These are phyloP conservation scores for Hypoxylon sp. DNA, from an alignment of 2,329 filamentous ascomycete genomes.

Conservation along the genomic window DNA sequence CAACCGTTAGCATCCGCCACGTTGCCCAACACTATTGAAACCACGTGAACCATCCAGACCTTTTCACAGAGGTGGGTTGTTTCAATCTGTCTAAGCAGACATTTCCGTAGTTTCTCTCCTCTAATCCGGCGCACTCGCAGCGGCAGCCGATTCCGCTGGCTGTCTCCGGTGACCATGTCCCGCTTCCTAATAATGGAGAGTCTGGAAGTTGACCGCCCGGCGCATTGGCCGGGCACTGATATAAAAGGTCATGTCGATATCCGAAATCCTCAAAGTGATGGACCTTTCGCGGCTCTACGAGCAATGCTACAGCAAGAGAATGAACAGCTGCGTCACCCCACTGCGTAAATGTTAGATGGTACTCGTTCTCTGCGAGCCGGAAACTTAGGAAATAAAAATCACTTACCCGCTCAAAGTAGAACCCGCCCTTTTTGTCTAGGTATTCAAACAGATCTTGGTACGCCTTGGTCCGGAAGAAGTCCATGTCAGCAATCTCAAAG, in stretches of 20 bases:
- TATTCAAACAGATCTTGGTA: conserved; percentile 54
- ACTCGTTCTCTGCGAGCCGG: background rate
- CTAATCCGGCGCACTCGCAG: conserved; percentile 51
- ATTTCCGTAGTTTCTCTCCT: conserved; percentile 45
- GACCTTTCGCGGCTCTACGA: conserved; percentile 50
- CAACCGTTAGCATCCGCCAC: conserved; percentile 5
- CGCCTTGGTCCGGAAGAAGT: conserved; percentile 52
- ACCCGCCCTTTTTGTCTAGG: conserved; percentile 53
- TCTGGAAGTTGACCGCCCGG: conserved; percentile 48
- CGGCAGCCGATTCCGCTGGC: conserved; percentile 53
- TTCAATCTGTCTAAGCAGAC: conserved; percentile 52
- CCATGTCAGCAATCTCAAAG: conserved; percentile 57
- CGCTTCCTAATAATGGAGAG: conserved; percentile 45
- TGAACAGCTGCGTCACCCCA: conserved; percentile 58
- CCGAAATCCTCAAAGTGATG: conserved; percentile 57
- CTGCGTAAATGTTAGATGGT: conserved; percentile 33
- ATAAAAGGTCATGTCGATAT: conserved; percentile 51
- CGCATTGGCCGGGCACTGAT: conserved; percentile 50
- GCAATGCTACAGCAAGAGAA: conserved; percentile 53
- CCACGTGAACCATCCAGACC: conserved; percentile 48
- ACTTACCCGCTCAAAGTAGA: conserved; percentile 55
- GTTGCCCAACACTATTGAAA: conserved; percentile 36
- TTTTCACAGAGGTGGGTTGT: conserved; percentile 46
- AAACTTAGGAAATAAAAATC: background rate
- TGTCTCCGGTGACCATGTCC: conserved; percentile 43